Evolutionary conservation across 345 rosid species (phyloP).

Genomic region (Cardamine resedifolia): DNA sequence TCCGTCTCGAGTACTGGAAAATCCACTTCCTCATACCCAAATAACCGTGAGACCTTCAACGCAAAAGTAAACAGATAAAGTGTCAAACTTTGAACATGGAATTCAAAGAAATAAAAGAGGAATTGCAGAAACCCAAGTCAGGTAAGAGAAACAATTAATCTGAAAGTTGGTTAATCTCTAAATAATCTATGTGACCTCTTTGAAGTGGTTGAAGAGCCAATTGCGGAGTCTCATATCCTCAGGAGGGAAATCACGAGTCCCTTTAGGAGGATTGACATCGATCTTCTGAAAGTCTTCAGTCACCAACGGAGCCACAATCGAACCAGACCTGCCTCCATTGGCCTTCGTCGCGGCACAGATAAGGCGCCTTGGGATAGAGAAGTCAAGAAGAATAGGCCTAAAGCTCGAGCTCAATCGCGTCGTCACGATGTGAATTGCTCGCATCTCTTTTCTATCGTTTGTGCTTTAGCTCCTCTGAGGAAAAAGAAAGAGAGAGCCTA

Average conservation of each 20-base stretch:
- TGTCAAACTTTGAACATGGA: not conserved
- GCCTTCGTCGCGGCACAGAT: constrained; percentile 43
- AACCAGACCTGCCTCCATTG: constrained; percentile 59
- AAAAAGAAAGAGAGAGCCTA: too few relatives aligned
- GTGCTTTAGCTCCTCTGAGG: not conserved
- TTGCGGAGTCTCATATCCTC: constrained; percentile 92
- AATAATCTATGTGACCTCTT: constrained; percentile 49
- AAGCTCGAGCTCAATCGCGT: constrained; percentile 38
- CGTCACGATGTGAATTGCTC: constrained; percentile 33
- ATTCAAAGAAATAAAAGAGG: not conserved
- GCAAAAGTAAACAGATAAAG: not conserved
- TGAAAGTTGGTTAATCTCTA: too few relatives aligned
- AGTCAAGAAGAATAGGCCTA: constrained; percentile 39
- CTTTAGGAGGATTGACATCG: constrained; percentile 89
- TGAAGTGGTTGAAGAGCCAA: constrained; percentile 87
- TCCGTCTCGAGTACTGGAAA: constrained; percentile 86
- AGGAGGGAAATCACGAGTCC: constrained; percentile 92
- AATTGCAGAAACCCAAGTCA: not conserved
- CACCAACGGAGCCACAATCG: constrained; percentile 48
- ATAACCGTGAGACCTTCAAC: constrained; percentile 63
- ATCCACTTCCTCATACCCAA: constrained; percentile 91
- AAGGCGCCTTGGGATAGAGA: constrained; percentile 32
- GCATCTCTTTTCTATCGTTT: constrained; percentile 8
- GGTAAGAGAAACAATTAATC: too few relatives aligned
- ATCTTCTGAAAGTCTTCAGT: constrained; percentile 55